These are phyloP conservation scores for Monosporascus sp. DNA, from an alignment of 2,329 filamentous ascomycete species.

Conservation along the genomic window DNA sequence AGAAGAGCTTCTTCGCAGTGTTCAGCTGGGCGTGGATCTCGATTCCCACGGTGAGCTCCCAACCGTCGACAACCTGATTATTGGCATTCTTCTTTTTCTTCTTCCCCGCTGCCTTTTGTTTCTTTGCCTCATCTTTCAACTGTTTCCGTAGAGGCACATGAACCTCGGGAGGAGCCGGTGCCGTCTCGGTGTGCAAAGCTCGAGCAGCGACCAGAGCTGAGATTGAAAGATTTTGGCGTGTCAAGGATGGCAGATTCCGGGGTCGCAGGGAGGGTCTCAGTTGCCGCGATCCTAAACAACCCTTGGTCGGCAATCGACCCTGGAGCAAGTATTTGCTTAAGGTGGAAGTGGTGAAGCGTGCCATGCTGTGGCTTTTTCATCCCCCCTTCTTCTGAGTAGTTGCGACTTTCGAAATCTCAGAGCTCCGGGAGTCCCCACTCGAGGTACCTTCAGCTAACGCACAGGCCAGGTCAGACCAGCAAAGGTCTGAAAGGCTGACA, in stretches of 20 bases:
- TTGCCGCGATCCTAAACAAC: conserved; percentile 32
- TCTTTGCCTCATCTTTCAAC: conserved; percentile 62
- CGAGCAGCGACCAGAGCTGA: conserved; percentile 14
- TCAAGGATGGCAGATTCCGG: conserved; percentile 1
- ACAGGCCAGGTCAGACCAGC: too few species aligned
- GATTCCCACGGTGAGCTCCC: conserved; percentile 93
- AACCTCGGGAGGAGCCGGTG: conserved; percentile 12
- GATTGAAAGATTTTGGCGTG: background rate
- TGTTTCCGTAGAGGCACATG: conserved; percentile 62
- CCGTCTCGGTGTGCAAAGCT: conserved; percentile 27
- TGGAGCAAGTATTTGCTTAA: conserved; percentile 46
- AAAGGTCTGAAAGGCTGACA: too few species aligned
- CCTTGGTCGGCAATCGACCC: conserved; percentile 37
- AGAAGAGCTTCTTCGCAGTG: conserved; percentile 85
- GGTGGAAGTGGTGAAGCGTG: conserved; percentile 36
- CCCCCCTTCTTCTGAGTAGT: too few species aligned
- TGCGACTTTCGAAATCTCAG: too few species aligned
- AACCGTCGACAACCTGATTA: conserved; percentile 57
- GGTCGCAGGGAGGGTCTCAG: background rate
- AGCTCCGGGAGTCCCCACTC: too few species aligned
- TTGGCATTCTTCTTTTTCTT: conserved; percentile 41
- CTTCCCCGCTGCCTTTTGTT: conserved; percentile 37
- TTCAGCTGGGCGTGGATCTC: conserved; percentile 98
- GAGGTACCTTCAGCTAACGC: too few species aligned
- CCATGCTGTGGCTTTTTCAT: conserved; percentile 29